Percentiles rank a stretch among this genome's conserved stretches.
Conservation (phyloP, 768 basidiomycete species). For the Auriscalpium microsporum region DNA sequence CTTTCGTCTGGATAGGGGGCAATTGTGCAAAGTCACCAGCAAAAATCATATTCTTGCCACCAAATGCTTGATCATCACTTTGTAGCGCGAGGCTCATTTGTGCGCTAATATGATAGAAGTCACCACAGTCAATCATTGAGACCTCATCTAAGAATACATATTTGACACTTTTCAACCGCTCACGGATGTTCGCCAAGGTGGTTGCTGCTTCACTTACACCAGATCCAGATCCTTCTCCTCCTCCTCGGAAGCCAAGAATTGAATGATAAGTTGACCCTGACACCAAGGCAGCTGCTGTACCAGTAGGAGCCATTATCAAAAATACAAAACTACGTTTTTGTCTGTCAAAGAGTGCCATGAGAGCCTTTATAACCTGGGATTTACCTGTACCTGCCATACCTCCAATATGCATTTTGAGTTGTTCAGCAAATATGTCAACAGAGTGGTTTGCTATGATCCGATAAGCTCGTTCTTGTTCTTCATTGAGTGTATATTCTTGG, state of each 20-base stretch:
- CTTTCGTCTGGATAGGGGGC: conserved; percentile 20
- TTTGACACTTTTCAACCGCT: conserved; percentile 20
- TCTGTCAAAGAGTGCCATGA: conserved; percentile 8
- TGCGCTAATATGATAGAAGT: conserved; percentile 20
- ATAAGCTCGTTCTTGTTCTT: conserved; percentile 15
- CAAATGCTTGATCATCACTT: conserved; percentile 21
- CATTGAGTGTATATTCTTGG: conserved; percentile 5
- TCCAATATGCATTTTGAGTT: conserved; percentile 16
- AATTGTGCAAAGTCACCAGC: conserved; percentile 40
- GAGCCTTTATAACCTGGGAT: conserved; percentile 14
- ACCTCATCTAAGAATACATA: conserved; percentile 37
- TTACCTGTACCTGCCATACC: conserved; percentile 20
- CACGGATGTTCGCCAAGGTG: background rate
- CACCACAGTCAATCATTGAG: conserved; percentile 30
- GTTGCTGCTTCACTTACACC: background rate
- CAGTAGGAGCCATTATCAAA: conserved; percentile 15
- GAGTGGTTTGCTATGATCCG: conserved; percentile 15
- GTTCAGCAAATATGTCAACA: background rate
- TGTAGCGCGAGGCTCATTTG: conserved; percentile 15
- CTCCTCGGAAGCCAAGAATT: conserved; percentile 2
- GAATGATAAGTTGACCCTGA: conserved; percentile 19
- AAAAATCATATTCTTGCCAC: conserved; percentile 34
- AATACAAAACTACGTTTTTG: conserved; percentile 4
- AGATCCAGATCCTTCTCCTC: background rate
- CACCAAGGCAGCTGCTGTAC: conserved; percentile 11